Percentiles rank a stretch among this genome's conserved stretches.
Evolutionary conservation across 192 early-diverging fungal genomes (phyloP).

Genomic region (Coemansia sp.): DNA sequence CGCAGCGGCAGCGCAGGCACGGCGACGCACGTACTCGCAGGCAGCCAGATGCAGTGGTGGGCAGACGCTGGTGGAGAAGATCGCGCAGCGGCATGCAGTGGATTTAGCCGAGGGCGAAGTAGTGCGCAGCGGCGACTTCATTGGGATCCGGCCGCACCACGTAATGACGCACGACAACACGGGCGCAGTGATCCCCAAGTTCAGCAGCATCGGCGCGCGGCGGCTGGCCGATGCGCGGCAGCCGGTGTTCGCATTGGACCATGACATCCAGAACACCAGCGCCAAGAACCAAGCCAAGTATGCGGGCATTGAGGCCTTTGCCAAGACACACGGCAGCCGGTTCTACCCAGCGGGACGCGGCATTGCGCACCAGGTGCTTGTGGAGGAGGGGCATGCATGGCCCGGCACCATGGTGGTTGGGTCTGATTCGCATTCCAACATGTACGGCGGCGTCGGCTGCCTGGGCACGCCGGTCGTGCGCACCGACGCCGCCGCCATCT

Average conservation of each 20-base stretch:
- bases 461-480: constrained; percentile 97
- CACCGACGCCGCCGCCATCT: constrained; percentile 97
- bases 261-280: constrained; percentile 96
- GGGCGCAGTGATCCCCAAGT: constrained; percentile 92
- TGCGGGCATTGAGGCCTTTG: constrained; percentile 80
- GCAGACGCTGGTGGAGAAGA: constrained; percentile 95
- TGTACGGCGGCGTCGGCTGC: constrained; percentile 97
- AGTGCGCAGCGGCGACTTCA: constrained; percentile 91
- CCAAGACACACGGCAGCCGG: constrained; percentile 73
- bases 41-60: constrained; percentile 14
- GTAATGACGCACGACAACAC: constrained; percentile 99
- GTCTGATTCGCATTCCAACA: constrained; percentile 99
- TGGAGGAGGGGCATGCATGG: constrained; percentile 97
- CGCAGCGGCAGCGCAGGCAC: constrained; percentile 42
- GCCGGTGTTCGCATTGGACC: constrained; percentile 95
- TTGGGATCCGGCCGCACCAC: constrained; percentile 88
- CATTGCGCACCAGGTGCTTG: constrained; percentile 97
- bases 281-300: constrained; percentile 94
- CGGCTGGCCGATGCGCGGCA: constrained; percentile 76
- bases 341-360: constrained; percentile 97
- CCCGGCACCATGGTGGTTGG: constrained; percentile 93
- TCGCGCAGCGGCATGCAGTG: constrained; percentile 89
- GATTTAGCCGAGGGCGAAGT: constrained; percentile 64
- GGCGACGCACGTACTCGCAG: constrained; percentile 27
- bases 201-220: constrained; percentile 87